These are phyloP conservation scores for Jasminum sambac DNA, from an alignment of 257 asterid genomes.

Conservation along the genomic window DNA sequence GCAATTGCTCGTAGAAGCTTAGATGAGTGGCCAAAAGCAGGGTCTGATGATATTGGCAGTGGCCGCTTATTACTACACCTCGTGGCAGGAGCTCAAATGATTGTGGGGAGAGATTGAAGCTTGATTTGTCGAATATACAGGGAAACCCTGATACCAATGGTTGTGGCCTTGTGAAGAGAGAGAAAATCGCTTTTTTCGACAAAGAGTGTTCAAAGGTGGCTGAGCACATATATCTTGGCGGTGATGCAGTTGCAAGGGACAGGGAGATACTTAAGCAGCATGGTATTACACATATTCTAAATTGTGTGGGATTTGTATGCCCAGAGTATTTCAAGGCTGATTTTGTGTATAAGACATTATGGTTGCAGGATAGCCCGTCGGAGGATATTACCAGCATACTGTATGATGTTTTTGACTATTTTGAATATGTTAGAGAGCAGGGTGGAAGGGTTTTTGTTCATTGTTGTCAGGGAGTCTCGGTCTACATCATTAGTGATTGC, in stretches of 20 bases:
- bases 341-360: slow-evolving; percentile 43
- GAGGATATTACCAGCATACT: slow-evolving; percentile 60
- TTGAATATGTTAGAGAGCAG: slow-evolving; percentile 53
- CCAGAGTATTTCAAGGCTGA: slow-evolving; percentile 78
- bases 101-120: slow-evolving; percentile 49
- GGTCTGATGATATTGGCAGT: slow-evolving; percentile 58
- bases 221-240: slow-evolving; percentile 77
- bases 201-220: slow-evolving; percentile 86
- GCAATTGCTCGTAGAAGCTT: slow-evolving; percentile 53
- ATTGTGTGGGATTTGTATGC: slow-evolving; percentile 84
- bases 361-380: slow-evolving; percentile 61
- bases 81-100: slow-evolving; percentile 37
- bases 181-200: slow-evolving; percentile 77
- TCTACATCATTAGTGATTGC: slow-evolving; percentile 95
- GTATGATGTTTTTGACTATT: slow-evolving; percentile 59
- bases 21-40: slow-evolving; percentile 64
- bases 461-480: slow-evolving; percentile 85
- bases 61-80: slow-evolving; percentile 53
- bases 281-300: slow-evolving; percentile 85
- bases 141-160: slow-evolving; percentile 35
- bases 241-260: slow-evolving; percentile 78
- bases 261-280: slow-evolving; percentile 65
- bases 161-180: slow-evolving; percentile 51
- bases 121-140: slow-evolving; percentile 50
- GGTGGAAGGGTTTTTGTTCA: slow-evolving; percentile 61